Base-by-base conservation (phyloP, 768 basidiomycete species). In the Leccinellum albellum region DNA sequence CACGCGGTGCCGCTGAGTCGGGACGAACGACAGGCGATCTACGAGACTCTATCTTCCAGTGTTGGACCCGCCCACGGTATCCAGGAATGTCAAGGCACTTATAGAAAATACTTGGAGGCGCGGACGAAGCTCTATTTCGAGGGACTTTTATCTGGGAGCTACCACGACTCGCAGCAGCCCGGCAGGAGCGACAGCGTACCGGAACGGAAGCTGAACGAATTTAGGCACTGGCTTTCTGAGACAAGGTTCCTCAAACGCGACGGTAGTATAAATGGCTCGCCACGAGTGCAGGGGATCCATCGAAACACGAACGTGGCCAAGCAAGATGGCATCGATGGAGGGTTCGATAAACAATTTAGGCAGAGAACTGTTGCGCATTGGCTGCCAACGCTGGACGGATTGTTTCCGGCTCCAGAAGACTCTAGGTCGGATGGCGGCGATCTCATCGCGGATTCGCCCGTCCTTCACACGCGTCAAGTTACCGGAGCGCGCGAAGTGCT, bases 31-130 rank as follows among this genome's bases (percentile, higher is more conserved):
- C 67, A 71, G 52, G 78, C 75, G 24, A 72, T 81, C 55, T 87
- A 87, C 61, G 73, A 78, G 50, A 68, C 79, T 26, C 70, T 87
- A 37, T 77, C 80, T 56, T 74, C 72, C 59, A 77, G 73, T 45
- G 75, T 86, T 50, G 79, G 78, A 14, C 75, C 76, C 55, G 72
- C 77, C 20, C 55, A 66, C 31, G 78, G 78, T 42, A 73, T 82
- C 44, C 75, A 79, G 58, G 82, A 85, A 64, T 75, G 73, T 45
- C 74, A 78, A 56, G 82, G 81, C 21, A 77, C 79, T 9, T 85
- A 86, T 65, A 74, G 73, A 57, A 70, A 73, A 50, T 75, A 78
- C 61, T 84, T 83, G 83, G 72, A 78, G 53, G 74, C 78, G 51
- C 78, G 75, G 61, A 70, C 73, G 23, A 74, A 74, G 55, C 69